Percentiles rank a stretch among this genome's conserved stretches.
Conservation (phyloP, 2,329 filamentous ascomycete genomes). For the Trichoderma semiorbis region DNA sequence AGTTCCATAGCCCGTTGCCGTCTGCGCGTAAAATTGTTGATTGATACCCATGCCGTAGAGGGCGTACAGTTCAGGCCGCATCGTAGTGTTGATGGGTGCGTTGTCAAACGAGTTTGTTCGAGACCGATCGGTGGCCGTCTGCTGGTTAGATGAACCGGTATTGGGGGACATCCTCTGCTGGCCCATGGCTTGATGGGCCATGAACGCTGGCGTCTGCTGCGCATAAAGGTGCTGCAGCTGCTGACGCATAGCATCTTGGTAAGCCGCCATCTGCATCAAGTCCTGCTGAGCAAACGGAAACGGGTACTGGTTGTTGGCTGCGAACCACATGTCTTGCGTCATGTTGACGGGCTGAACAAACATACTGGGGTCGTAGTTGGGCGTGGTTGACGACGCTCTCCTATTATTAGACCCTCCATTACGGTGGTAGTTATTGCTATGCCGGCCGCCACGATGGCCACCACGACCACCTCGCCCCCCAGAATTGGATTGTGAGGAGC, state of each 20-base stretch:
- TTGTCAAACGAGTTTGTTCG: conserved; percentile 63
- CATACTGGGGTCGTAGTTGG: conserved; percentile 48
- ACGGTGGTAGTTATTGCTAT: conserved; percentile 37
- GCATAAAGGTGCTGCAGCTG: conserved; percentile 34
- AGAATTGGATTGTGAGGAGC: conserved; percentile 56
- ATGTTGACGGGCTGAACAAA: conserved; percentile 44
- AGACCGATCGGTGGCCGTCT: conserved; percentile 44
- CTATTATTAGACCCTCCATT: conserved; percentile 45
- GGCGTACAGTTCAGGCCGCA: conserved; percentile 55
- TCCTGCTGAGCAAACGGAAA: conserved; percentile 41
- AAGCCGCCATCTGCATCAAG: conserved; percentile 42
- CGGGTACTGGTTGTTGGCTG: conserved; percentile 41
- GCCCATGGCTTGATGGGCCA: conserved; percentile 35
- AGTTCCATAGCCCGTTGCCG: conserved; percentile 43
- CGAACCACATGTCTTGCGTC: conserved; percentile 51
- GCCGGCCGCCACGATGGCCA: conserved; percentile 47
- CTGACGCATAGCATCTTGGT: conserved; percentile 36
- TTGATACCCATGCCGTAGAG: conserved; percentile 44
- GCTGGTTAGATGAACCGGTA: conserved; percentile 27
- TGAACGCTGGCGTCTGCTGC: conserved; percentile 33
- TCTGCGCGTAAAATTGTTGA: conserved; percentile 46
- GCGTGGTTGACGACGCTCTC: conserved; percentile 51
- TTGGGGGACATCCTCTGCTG: conserved; percentile 33
- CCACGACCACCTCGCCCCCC: conserved; percentile 47
- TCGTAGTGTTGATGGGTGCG: conserved; percentile 55